phyloP scores from a whole-genome alignment of 768 basidiomycete genomes.

The Russula earlei region DNA sequence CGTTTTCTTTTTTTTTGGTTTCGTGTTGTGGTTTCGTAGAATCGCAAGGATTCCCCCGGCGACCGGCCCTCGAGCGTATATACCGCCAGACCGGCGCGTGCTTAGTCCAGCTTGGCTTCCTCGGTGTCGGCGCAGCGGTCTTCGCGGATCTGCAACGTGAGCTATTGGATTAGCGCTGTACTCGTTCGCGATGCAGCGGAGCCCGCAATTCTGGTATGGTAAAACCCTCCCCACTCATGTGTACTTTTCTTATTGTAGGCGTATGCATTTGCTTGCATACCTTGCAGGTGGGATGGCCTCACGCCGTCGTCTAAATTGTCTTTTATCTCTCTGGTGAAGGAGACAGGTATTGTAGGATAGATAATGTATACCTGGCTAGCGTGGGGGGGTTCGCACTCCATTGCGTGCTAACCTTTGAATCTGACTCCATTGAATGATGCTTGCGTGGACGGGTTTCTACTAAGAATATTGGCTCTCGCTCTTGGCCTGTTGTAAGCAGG shows the following conservation, averaged over 20 bases:
- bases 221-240: constrained; percentile 11
- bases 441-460: too few relatives aligned
- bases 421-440: not conserved
- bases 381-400: not conserved
- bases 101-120: constrained; percentile 58
- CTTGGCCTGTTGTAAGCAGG: too few relatives aligned
- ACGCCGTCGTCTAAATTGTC: not conserved
- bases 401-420: not conserved
- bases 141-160: constrained; percentile 75
- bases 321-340: not conserved
- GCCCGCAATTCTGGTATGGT: constrained; percentile 3
- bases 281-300: not conserved
- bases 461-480: too few relatives aligned
- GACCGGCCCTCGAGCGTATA: constrained; percentile 63
- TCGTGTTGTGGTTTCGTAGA: constrained; percentile 32
- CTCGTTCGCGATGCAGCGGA: not conserved
- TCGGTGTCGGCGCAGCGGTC: constrained; percentile 68
- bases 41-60: constrained; percentile 66
- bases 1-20: not conserved
- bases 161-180: constrained; percentile 38
- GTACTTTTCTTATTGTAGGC: constrained; percentile 5
- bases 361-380: not conserved
- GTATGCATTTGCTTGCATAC: not conserved
- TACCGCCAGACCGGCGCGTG: constrained; percentile 68
- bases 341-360: not conserved